Evolutionary conservation across 768 basidiomycete species (phyloP).

Genomic region (Lactarius vividus): DNA sequence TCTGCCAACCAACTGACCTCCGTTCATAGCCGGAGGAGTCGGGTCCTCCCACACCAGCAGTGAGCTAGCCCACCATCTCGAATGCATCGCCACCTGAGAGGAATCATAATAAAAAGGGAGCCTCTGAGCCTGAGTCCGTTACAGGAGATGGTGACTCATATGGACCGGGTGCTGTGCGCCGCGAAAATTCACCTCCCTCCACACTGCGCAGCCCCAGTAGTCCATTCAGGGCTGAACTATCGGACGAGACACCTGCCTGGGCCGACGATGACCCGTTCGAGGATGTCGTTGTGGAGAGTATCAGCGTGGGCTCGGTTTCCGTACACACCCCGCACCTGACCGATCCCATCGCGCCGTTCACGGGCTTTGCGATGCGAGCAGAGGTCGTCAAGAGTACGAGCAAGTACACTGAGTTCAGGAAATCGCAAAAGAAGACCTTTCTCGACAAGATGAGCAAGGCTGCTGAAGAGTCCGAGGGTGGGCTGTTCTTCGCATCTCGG

Average conservation of each 20-base stretch:
- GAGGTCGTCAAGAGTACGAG: conserved; percentile 22
- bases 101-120: neutral
- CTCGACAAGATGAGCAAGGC: conserved; percentile 6
- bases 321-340: conserved; percentile 21
- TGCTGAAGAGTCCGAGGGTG: conserved; percentile 6
- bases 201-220: neutral
- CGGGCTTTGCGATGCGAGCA: conserved; percentile 25
- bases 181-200: conserved; percentile 4
- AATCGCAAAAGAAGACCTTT: conserved; percentile 7
- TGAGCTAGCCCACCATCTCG: neutral
- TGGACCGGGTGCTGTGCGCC: neutral
- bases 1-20: neutral
- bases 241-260: conserved; percentile 14
- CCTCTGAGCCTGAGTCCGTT: neutral
- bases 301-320: conserved; percentile 20
- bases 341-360: conserved; percentile 25
- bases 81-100: neutral
- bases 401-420: conserved; percentile 15
- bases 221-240: conserved; percentile 18
- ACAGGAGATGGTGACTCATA: neutral
- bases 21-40: neutral
- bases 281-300: conserved; percentile 1
- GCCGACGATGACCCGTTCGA: conserved; percentile 21
- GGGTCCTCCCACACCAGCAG: neutral
- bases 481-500: conserved; percentile 24